Conservation (phyloP, 257 asterid species). For the Solanum sitiens region DNA sequence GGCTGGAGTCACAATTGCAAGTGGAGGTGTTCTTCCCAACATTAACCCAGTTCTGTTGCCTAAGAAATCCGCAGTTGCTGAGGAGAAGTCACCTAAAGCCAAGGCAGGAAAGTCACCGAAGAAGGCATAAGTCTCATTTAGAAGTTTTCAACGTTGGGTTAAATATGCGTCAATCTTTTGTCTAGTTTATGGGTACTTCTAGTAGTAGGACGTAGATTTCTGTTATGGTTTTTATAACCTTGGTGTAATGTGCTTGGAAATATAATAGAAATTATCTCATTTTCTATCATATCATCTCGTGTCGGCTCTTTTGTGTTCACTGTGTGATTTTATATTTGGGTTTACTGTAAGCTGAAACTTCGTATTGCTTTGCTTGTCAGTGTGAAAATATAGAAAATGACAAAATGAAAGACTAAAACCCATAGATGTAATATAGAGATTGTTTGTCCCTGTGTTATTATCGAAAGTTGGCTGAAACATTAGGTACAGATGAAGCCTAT, state of each 20-base stretch:
- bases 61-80: slow-evolving; percentile 12
- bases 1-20: slow-evolving; percentile 29
- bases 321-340: neutral
- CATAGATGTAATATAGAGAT: neutral
- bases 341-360: neutral
- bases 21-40: slow-evolving; percentile 37
- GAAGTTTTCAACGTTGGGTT: neutral
- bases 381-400: neutral
- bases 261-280: neutral
- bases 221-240: neutral
- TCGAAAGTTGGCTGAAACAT: too few relatives aligned
- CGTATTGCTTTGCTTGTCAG: neutral
- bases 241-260: neutral
- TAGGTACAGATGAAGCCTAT: neutral
- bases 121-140: neutral
- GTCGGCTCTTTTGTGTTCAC: neutral
- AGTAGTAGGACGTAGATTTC: neutral
- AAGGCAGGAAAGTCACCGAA: slow-evolving; percentile 5
- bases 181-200: neutral
- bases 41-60: slow-evolving; percentile 35
- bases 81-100: neutral
- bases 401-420: neutral
- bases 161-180: neutral
- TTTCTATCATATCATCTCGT: neutral
- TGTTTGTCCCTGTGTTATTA: neutral